Percentiles rank a stretch among this genome's conserved stretches.
phyloP scores from a whole-genome alignment of 768 basidiomycete species.

The Russula lepida region DNA sequence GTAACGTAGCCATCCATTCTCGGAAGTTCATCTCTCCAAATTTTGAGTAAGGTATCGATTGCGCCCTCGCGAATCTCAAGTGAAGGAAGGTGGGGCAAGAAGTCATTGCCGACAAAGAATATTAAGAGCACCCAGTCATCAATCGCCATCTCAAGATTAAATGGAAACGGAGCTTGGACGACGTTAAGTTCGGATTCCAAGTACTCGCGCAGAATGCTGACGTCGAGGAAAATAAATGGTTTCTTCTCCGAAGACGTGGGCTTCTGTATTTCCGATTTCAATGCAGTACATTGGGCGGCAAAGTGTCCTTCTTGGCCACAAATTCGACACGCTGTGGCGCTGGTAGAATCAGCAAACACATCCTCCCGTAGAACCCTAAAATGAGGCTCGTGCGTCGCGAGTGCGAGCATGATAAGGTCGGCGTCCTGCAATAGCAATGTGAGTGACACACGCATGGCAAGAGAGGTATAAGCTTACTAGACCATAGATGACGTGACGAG shows the following conservation, averaged over 20 bases:
- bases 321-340: constrained; percentile 69
- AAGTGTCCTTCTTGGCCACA: constrained; percentile 95
- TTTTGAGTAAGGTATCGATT: constrained; percentile 91
- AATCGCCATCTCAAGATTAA: constrained; percentile 92
- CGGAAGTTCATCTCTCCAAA: constrained; percentile 90
- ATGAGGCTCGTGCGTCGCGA: constrained; percentile 98
- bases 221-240: constrained; percentile 99
- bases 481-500: constrained; percentile 94
- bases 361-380: constrained; percentile 97
- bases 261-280: constrained; percentile 59
- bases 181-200: constrained; percentile 92
- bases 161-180: constrained; percentile 67
- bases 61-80: constrained; percentile 99
- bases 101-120: constrained; percentile 99
- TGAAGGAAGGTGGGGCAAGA: constrained; percentile 94
- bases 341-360: constrained; percentile 84
- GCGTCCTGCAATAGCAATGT: constrained; percentile 61
- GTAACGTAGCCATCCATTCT: constrained; percentile 98
- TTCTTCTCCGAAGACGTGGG: constrained; percentile 65
- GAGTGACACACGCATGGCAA: constrained; percentile 1
- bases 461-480: constrained; percentile 46
- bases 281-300: constrained; percentile 87
- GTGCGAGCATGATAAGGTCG: constrained; percentile 96
- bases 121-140: constrained; percentile 99
- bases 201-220: constrained; percentile 92